Evolutionary conservation across 1,284 basidiomycete species (phyloP).

Genomic region (Ustilago cynodontis): DNA sequence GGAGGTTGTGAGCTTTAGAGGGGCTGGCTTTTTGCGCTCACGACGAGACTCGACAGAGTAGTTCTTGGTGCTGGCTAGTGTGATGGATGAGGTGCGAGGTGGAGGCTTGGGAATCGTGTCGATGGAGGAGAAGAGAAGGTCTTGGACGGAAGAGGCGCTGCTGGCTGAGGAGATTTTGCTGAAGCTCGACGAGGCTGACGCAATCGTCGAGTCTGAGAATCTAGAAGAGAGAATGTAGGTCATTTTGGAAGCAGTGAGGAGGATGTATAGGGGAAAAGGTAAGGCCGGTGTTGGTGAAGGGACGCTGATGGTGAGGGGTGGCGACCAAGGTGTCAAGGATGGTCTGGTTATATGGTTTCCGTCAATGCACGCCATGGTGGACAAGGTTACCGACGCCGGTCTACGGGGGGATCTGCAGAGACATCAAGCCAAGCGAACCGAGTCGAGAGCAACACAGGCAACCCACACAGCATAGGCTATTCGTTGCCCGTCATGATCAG

Average conservation of each 20-base stretch:
- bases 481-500: slow-evolving; percentile 15
- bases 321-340: slow-evolving; percentile 8
- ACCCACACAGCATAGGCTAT: neutral
- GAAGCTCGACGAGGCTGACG: slow-evolving; percentile 33
- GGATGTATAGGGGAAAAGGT: neutral
- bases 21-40: slow-evolving; percentile 31
- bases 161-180: slow-evolving; percentile 27
- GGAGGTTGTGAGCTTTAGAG: slow-evolving; percentile 13
- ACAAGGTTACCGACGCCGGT: neutral
- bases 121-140: slow-evolving; percentile 21
- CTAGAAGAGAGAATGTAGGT: slow-evolving; percentile 28
- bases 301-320: neutral
- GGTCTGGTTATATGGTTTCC: slow-evolving; percentile 26
- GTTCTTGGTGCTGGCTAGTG: slow-evolving; percentile 31
- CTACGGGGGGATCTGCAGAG: neutral
- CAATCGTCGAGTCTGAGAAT: slow-evolving; percentile 47
- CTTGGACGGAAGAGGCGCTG: slow-evolving; percentile 31
- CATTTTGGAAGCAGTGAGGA: slow-evolving; percentile 1
- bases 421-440: neutral
- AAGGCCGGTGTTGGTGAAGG: neutral
- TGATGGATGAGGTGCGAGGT: slow-evolving; percentile 45
- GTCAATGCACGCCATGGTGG: neutral
- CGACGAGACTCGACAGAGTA: slow-evolving; percentile 12
- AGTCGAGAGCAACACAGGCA: slow-evolving; percentile 4
- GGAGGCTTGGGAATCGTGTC: slow-evolving; percentile 35